Evolutionary conservation across 306 rosid genomes (phyloP).

Genomic region (Myrica gale): DNA sequence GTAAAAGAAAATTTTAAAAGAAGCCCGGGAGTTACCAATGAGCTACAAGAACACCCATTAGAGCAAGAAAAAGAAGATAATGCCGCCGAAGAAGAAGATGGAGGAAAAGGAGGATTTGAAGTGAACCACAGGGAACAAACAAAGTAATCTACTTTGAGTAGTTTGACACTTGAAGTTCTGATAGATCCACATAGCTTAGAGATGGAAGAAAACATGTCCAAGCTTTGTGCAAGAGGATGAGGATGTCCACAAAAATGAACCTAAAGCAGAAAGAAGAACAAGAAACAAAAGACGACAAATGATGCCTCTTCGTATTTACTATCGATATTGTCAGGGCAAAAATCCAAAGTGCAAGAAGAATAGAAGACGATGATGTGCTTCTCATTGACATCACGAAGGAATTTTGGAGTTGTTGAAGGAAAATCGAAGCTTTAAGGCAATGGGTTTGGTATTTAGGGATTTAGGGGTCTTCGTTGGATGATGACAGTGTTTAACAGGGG

Average conservation of each 20-base stretch:
- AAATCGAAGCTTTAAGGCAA: no score
- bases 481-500: no score
- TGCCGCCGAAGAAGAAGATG: background rate
- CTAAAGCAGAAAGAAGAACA: background rate
- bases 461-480: no score
- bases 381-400: no score
- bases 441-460: no score
- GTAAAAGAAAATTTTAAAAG: slow-evolving; percentile 17
- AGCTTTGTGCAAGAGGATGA: slow-evolving; percentile 16
- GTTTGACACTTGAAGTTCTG: slow-evolving; percentile 14
- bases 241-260: background rate
- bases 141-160: slow-evolving; percentile 24
- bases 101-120: background rate
- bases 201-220: slow-evolving; percentile 21
- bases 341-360: slow-evolving; percentile 29
- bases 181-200: slow-evolving; percentile 40
- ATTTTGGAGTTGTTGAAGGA: no score
- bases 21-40: background rate
- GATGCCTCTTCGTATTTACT: slow-evolving; percentile 19
- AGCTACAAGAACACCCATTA: background rate
- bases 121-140: background rate
- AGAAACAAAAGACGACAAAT: slow-evolving; percentile 13
- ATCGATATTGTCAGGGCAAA: background rate
- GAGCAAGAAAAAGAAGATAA: slow-evolving; percentile 10
- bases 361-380: no score